Percentiles rank a stretch among this genome's conserved stretches.
Evolutionary conservation across 352 stramenopile species (phyloP).

Genomic region (Phytophthora pisi): DNA sequence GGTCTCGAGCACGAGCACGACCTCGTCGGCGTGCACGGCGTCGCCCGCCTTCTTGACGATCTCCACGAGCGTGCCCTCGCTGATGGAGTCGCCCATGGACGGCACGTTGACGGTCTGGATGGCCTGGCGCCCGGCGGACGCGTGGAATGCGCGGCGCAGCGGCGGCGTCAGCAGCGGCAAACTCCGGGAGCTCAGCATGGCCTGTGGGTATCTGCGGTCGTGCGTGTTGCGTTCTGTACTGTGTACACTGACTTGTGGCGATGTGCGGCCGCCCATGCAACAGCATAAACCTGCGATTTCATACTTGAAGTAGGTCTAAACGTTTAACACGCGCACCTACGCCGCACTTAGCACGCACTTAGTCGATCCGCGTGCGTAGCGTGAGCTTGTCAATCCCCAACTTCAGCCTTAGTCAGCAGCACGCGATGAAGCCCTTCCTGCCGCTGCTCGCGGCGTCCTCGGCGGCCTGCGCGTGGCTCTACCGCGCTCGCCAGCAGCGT

Average conservation of each 20-base stretch:
- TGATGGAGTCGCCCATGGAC: conserved; percentile 97
- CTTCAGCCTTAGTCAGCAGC: neutral
- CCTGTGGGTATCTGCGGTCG: neutral
- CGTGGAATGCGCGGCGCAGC: conserved; percentile 53
- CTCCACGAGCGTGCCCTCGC: conserved; percentile 97
- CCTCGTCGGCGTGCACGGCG: conserved; percentile 94
- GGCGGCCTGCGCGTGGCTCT: conserved; percentile 30
- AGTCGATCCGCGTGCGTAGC: no score
- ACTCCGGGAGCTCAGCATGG: conserved; percentile 29
- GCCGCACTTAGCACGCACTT: no score
- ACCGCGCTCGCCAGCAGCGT: conserved; percentile 30
- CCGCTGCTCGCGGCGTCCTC: conserved; percentile 34
- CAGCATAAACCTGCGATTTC: no score
- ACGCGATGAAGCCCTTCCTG: conserved; percentile 36
- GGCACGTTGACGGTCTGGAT: conserved; percentile 85
- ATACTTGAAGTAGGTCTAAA: no score
- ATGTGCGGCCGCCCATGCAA: no score
- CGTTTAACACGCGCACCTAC: no score
- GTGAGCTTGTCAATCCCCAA: no score
- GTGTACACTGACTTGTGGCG: neutral
- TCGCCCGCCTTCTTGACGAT: conserved; percentile 94
- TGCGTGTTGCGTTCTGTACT: neutral
- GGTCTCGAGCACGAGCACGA: conserved; percentile 98
- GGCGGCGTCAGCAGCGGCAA: conserved; percentile 15
- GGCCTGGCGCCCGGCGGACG: conserved; percentile 44